Base-by-base conservation (phyloP, 2,329 filamentous ascomycete genomes). In the Pyrenophora teres region DNA sequence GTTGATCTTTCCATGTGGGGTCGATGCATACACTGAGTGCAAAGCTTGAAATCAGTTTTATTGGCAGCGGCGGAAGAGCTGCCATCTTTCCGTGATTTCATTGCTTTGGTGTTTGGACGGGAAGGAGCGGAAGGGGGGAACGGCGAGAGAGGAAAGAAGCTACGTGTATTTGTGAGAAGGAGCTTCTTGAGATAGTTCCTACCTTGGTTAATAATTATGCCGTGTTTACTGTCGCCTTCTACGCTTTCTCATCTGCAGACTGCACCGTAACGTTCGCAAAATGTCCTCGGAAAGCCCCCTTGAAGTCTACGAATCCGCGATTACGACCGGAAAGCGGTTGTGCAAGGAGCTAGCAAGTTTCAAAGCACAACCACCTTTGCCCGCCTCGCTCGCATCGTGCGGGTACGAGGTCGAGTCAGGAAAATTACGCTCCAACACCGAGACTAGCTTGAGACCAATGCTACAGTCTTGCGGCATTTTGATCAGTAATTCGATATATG, bases 51-150 rank as follows among this genome's bases (percentile, higher is more conserved):
- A 23, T 46, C 38, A 37, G 42, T 42, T 7, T 46, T n/a, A 41
- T 37, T 46, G 42, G 41, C 41, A 46, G 42, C 41, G 42, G 31
- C 37, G 42, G 42, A 45, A 40, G 40, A 45, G 41, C 47, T 50
- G 47, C 33, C 30, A 27, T 43, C n/a, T n/a, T n/a, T n/a, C n/a
- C n/a, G n/a, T n/a, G n/a, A n/a, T n/a, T n/a, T n/a, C n/a, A n/a
- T n/a, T n/a, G n/a, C n/a, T n/a, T n/a, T n/a, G n/a, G n/a, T n/a
- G n/a, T n/a, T n/a, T n/a, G n/a, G n/a, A n/a, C n/a, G n/a, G n/a
- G n/a, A n/a, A n/a, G n/a, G n/a, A n/a, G n/a, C n/a, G n/a, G n/a
- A n/a, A n/a, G n/a, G n/a, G n/a, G n/a, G n/a, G n/a, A n/a, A n/a
- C n/a, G n/a, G n/a, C n/a, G n/a, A n/a, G n/a, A n/a, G n/a, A n/a